Percentiles rank a stretch among this genome's conserved stretches.
Conservation (phyloP, 129 eudicot species). For the Helianthus annuus region HanXRQr2.0-SUNRISE NC_035441.2:176449875-176450374, state of each 20-base stretch:
- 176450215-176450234: background rate
- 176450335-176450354: too few species aligned
- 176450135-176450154: background rate
- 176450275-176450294: too few species aligned
- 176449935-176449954: constrained; percentile 24
- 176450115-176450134: background rate
- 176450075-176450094: background rate
- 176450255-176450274: too few species aligned
- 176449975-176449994: constrained; percentile 37
- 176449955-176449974: constrained; percentile 29
- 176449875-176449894: constrained; percentile 17
- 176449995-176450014: constrained; percentile 27
- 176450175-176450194: background rate
- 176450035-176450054: constrained; percentile 38
- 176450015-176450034: constrained; percentile 39
- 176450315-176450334: too few species aligned
- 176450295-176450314: too few species aligned
- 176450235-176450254: background rate
- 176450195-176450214: background rate
- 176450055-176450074: constrained; percentile 30
- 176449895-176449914: constrained; percentile 34
- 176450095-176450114: background rate
- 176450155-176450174: background rate
- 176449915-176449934: constrained; percentile 19
- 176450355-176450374: too few species aligned